Conservation (phyloP, 148 eudicot genomes). For the Chenopodium berlandieri region DNA sequence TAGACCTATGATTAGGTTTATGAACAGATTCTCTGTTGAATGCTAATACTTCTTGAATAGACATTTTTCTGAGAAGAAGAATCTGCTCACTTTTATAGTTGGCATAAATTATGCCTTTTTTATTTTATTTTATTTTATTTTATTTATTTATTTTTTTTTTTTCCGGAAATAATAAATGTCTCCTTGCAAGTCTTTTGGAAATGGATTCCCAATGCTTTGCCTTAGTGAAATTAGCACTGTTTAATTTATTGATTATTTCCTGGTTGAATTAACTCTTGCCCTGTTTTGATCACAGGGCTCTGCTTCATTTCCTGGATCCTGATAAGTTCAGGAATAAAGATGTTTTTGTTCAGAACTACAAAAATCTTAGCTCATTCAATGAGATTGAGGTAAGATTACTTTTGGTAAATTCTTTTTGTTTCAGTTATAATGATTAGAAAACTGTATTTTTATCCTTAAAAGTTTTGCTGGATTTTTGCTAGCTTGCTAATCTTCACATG, state of each 20-base stretch:
- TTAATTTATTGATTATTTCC: not conserved
- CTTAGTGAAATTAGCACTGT: not conserved
- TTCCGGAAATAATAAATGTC: not conserved
- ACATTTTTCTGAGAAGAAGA: not conserved
- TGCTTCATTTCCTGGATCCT: slow-evolving; percentile 97
- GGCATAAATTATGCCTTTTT: not conserved
- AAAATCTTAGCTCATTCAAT: slow-evolving; percentile 94
- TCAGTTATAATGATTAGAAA: not conserved
- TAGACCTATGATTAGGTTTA: not conserved
- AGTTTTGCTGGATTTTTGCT: slow-evolving; percentile 3
- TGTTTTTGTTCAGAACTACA: slow-evolving; percentile 90
- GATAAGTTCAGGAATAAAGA: slow-evolving; percentile 87
- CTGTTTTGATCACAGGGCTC: slow-evolving; percentile 55
- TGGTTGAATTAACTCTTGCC: not conserved
- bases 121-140: not conserved
- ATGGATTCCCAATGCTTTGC: not conserved
- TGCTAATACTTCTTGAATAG: not conserved
- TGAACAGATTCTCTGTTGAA: not conserved
- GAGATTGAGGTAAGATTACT: slow-evolving; percentile 67
- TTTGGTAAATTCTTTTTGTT: not conserved
- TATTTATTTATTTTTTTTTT: too few relatives aligned
- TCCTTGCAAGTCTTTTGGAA: not conserved
- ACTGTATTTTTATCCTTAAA: not conserved
- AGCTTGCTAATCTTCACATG: slow-evolving; percentile 98
- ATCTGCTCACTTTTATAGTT: not conserved